phyloP scores from a whole-genome alignment of 1,139 yeast species.

The Scheffersomyces titani region DNA sequence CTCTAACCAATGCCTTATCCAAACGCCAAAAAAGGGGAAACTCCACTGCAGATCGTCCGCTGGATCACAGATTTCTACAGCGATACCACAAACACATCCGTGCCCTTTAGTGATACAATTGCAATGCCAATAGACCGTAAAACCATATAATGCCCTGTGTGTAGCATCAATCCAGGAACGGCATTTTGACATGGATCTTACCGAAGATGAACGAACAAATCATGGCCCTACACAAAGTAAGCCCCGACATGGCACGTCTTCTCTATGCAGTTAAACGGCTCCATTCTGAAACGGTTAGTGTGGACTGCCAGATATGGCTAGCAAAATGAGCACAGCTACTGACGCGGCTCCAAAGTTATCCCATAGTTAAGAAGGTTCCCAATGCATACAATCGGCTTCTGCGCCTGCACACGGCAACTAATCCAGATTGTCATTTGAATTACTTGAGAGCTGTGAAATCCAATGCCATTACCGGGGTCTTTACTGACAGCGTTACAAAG shows the following conservation, averaged over 20 bases:
- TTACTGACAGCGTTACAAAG: background rate
- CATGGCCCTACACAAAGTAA: background rate
- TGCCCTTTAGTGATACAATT: background rate
- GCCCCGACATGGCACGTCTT: background rate
- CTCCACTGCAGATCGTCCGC: background rate
- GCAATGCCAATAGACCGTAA: background rate
- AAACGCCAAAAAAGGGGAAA: background rate
- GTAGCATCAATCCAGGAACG: background rate
- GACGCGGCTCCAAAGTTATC: background rate
- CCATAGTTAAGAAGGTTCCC: background rate
- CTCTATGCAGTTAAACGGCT: background rate
- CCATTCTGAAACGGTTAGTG: background rate
- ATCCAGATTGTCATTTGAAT: background rate
- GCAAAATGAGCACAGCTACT: background rate
- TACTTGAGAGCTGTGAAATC: background rate
- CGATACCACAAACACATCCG: background rate
- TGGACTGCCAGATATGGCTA: background rate
- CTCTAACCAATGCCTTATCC: background rate
- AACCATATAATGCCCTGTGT: background rate
- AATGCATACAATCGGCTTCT: background rate
- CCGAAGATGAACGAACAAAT: background rate
- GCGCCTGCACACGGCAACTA: background rate
- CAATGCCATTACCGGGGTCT: background rate
- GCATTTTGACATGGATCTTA: background rate
- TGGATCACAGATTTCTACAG: background rate